Conservation (phyloP, 2,329 filamentous ascomycete species). For the Xylariaceae sp. region DNA sequence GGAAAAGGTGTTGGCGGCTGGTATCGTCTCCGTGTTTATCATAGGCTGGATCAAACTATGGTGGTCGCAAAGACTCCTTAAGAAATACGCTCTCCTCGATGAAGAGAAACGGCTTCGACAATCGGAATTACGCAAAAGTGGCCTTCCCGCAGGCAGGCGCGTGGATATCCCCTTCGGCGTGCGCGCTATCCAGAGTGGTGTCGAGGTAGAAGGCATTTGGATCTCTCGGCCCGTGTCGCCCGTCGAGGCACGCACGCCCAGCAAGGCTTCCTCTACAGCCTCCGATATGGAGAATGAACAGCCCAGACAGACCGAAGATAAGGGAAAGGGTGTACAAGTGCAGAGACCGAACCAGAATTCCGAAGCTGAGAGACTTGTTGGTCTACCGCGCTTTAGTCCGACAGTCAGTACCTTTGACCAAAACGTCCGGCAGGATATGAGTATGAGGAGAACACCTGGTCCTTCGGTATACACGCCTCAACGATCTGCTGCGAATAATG, state of each 20-base stretch:
- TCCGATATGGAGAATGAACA: slow-evolving; percentile 21
- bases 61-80: slow-evolving; percentile 50
- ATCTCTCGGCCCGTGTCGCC: slow-evolving; percentile 51
- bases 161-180: slow-evolving; percentile 79
- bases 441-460: slow-evolving; percentile 12
- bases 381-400: slow-evolving; percentile 21
- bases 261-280: slow-evolving; percentile 24
- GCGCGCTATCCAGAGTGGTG: slow-evolving; percentile 73
- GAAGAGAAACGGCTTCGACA: slow-evolving; percentile 55
- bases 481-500: slow-evolving; percentile 16
- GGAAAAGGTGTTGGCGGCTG: slow-evolving; percentile 62
- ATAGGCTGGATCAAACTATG: slow-evolving; percentile 64
- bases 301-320: slow-evolving; percentile 24
- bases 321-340: slow-evolving; percentile 20
- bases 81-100: slow-evolving; percentile 58
- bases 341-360: slow-evolving; percentile 23
- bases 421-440: slow-evolving; percentile 12
- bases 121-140: slow-evolving; percentile 50
- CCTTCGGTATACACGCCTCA: slow-evolving; percentile 17
- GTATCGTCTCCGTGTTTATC: slow-evolving; percentile 64
- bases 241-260: slow-evolving; percentile 21
- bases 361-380: slow-evolving; percentile 18
- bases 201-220: slow-evolving; percentile 83
- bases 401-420: slow-evolving; percentile 23
- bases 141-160: slow-evolving; percentile 39